These are phyloP conservation scores for Chaetothyriales sp. DNA, from an alignment of 2,329 filamentous ascomycete species.

Conservation along the genomic window DNA sequence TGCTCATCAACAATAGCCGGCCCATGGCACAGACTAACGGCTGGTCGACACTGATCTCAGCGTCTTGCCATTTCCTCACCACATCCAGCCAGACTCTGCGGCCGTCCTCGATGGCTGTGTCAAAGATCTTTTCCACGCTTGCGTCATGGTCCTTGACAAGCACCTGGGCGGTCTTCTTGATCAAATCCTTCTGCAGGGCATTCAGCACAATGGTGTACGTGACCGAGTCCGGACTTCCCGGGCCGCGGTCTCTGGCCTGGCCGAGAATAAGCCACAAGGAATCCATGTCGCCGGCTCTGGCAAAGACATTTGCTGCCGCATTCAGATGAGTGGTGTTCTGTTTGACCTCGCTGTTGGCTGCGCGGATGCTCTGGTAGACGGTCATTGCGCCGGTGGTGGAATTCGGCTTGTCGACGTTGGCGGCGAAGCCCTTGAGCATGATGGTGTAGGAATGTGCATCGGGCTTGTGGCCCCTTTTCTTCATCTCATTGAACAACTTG, in stretches of 20 bases:
- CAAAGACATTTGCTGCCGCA: conserved; percentile 70
- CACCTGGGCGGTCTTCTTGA: conserved; percentile 18
- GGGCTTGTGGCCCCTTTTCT: conserved; percentile 70
- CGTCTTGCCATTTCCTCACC: conserved; percentile 57
- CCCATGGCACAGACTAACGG: conserved; percentile 69
- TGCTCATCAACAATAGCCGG: conserved; percentile 53
- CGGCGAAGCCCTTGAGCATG: conserved; percentile 59
- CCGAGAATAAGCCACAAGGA: conserved; percentile 61
- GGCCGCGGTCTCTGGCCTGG: conserved; percentile 50
- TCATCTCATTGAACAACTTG: conserved; percentile 97
- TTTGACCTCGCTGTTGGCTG: conserved; percentile 46
- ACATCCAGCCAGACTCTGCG: conserved; percentile 70
- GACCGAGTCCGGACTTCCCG: conserved; percentile 47
- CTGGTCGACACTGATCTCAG: conserved; percentile 59
- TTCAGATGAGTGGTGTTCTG: conserved; percentile 76
- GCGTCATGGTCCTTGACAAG: conserved; percentile 8
- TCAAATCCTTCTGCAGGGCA: conserved; percentile 44
- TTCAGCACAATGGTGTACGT: conserved; percentile 79
- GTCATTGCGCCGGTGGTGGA: conserved; percentile 42
- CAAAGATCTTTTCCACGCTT: conserved; percentile 18
- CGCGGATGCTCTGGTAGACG: conserved; percentile 62
- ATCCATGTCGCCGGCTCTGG: conserved; percentile 59
- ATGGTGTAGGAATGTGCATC: conserved; percentile 73
- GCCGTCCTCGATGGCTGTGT: conserved; percentile 44
- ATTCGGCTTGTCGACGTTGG: conserved; percentile 40